phyloP scores from a whole-genome alignment of 2,329 filamentous ascomycete genomes.

The Sporothrix brunneoviolacea region DNA sequence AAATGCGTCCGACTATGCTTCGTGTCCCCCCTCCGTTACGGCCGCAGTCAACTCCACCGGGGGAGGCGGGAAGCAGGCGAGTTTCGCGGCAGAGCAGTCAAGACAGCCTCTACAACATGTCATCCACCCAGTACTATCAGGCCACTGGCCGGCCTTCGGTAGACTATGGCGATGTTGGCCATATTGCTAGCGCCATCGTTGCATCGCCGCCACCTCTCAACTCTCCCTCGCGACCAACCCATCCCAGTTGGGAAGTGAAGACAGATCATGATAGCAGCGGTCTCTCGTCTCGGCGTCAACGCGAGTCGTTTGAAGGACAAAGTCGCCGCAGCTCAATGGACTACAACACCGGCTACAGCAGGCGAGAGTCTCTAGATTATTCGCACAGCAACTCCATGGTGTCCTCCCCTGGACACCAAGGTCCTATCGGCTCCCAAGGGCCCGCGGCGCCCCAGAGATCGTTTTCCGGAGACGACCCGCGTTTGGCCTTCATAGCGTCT shows the following conservation, averaged over 20 bases:
- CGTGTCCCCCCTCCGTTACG: conserved; percentile 31
- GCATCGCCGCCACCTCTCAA: conserved; percentile 3
- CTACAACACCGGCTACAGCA: background rate
- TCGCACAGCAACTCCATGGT: conserved; percentile 29
- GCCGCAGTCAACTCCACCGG: conserved; percentile 29
- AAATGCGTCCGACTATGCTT: conserved; percentile 28
- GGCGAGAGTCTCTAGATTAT: background rate
- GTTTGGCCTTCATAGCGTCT: background rate
- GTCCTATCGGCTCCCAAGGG: conserved; percentile 9
- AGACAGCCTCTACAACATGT: conserved; percentile 23
- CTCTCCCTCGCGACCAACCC: background rate
- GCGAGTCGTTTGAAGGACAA: conserved; percentile 20
- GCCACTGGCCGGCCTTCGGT: background rate
- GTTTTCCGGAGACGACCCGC: background rate
- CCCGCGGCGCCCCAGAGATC: background rate
- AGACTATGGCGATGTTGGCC: background rate
- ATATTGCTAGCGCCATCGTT: background rate
- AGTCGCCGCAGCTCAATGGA: background rate
- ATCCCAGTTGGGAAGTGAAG: conserved; percentile 25
- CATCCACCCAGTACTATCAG: background rate
- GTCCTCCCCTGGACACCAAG: conserved; percentile 19
- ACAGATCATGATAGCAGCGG: conserved; percentile 19
- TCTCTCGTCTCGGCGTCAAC: conserved; percentile 17
- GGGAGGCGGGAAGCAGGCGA: conserved; percentile 9
- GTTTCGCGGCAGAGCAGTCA: conserved; percentile 26